These are phyloP conservation scores for Bryum argenteum DNA, from an alignment of 225 moss, liverwort and hornwort genomes.

Conservation along the genomic window DNA sequence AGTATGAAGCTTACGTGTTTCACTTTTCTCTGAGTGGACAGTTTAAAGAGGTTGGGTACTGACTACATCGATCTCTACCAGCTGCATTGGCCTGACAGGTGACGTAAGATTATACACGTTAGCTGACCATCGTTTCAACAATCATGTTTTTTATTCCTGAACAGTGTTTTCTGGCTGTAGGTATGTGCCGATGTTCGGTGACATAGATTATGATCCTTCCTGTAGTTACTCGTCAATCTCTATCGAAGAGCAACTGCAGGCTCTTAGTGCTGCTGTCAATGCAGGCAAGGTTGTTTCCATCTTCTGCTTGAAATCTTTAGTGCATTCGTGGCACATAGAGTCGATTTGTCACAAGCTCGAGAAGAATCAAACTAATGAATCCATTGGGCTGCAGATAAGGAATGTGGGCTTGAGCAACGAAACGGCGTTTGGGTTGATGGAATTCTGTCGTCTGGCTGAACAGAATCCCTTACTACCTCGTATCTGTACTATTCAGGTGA, in stretches of 20 bases:
- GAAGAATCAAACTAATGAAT: conserved; percentile 4
- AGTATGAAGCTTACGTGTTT: conserved; percentile 17
- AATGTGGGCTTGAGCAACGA: conserved; percentile 87
- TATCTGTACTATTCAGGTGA: conserved; percentile 73
- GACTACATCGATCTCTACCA: conserved; percentile 94
- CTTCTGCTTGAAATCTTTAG: background rate
- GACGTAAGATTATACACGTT: conserved; percentile 22
- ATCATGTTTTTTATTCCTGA: background rate
- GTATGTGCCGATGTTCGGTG: conserved; percentile 95
- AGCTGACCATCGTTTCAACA: background rate
- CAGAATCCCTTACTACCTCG: conserved; percentile 55
- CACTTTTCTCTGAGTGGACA: conserved; percentile 36
- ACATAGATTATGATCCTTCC: conserved; percentile 64
- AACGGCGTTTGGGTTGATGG: conserved; percentile 86
- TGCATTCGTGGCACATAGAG: background rate
- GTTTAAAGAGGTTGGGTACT: conserved; percentile 73
- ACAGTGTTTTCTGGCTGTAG: conserved; percentile 32
- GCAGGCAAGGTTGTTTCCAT: conserved; percentile 65
- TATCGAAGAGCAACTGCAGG: conserved; percentile 81
- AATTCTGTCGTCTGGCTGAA: conserved; percentile 72
- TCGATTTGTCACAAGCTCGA: conserved; percentile 16
- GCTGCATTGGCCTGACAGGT: conserved; percentile 95
- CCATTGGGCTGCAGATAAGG: conserved; percentile 51
- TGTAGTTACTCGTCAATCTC: conserved; percentile 60
- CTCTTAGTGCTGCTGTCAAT: conserved; percentile 64